Conservation (phyloP, 2,329 filamentous ascomycete species). For the Trichophyton schoenleinii region DNA sequence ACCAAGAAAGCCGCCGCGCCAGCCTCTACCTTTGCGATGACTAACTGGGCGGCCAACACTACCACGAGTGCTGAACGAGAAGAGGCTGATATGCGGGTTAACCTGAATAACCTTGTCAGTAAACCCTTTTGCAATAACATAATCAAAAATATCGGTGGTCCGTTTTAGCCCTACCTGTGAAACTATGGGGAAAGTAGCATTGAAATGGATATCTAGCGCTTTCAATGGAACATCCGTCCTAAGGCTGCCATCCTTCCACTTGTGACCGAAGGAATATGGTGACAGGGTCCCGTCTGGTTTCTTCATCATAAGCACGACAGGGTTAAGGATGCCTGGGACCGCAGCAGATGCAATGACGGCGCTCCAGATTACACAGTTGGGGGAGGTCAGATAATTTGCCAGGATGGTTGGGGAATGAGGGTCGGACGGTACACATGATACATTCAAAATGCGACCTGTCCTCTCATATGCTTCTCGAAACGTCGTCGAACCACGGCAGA, state of each 20-base stretch:
- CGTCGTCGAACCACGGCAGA: constrained; percentile 78
- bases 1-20: constrained; percentile 90
- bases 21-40: constrained; percentile 82
- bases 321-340: constrained; percentile 90
- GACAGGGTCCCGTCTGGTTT: constrained; percentile 60
- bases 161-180: constrained; percentile 36
- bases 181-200: constrained; percentile 93
- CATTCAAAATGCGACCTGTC: constrained; percentile 87
- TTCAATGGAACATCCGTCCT: constrained; percentile 92
- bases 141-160: background rate
- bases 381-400: constrained; percentile 87
- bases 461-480: constrained; percentile 90
- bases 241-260: constrained; percentile 95
- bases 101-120: constrained; percentile 44
- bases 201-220: constrained; percentile 90
- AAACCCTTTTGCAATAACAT: too few species aligned
- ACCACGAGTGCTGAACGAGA: constrained; percentile 93
- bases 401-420: constrained; percentile 86
- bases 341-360: constrained; percentile 89
- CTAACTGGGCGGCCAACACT: constrained; percentile 87
- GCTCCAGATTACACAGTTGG: constrained; percentile 97
- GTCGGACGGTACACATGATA: constrained; percentile 89
- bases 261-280: constrained; percentile 94
- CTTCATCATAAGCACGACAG: constrained; percentile 86
- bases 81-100: constrained; percentile 95